phyloP scores from a whole-genome alignment of 2,329 filamentous ascomycete genomes.

The Penicillium sp. region DNA sequence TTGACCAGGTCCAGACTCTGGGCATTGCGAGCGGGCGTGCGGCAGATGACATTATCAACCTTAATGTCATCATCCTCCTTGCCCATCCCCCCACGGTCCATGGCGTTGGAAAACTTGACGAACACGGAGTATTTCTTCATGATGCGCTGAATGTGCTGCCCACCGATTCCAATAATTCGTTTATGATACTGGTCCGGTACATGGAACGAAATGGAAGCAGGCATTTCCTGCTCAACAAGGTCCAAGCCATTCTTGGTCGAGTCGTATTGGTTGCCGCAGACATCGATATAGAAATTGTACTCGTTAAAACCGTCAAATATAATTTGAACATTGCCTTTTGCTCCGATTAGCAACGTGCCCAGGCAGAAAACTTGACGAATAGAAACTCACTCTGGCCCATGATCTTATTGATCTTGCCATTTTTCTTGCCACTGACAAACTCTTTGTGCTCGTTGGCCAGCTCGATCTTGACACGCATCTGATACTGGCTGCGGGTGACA shows the following conservation, averaged over 20 bases:
- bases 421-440: conserved; percentile 99
- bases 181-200: conserved; percentile 99
- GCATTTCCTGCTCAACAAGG: conserved; percentile 98
- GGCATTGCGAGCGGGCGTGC: conserved; percentile 93
- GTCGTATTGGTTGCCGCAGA: conserved; percentile 89
- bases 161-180: conserved; percentile 97
- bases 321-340: conserved; percentile 88
- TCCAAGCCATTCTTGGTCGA: conserved; percentile 90
- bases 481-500: conserved; percentile 82
- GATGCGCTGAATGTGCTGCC: conserved; percentile 97
- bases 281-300: conserved; percentile 99
- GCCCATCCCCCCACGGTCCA: conserved; percentile 92
- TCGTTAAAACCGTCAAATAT: conserved; percentile 99
- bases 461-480: conserved; percentile 97
- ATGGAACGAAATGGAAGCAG: conserved; percentile 97
- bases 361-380: conserved; percentile 12
- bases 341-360: conserved; percentile 5
- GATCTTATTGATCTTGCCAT: conserved; percentile 99
- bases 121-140: conserved; percentile 99
- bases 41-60: conserved; percentile 98
- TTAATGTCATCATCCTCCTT: conserved; percentile 98
- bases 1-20: conserved; percentile 97
- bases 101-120: conserved; percentile 98
- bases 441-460: conserved; percentile 99
- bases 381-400: conserved; percentile 91